Evolutionary conservation across 192 early-diverging fungal genomes (phyloP).

Genomic region (Chytriomyces hyalinus): DNA sequence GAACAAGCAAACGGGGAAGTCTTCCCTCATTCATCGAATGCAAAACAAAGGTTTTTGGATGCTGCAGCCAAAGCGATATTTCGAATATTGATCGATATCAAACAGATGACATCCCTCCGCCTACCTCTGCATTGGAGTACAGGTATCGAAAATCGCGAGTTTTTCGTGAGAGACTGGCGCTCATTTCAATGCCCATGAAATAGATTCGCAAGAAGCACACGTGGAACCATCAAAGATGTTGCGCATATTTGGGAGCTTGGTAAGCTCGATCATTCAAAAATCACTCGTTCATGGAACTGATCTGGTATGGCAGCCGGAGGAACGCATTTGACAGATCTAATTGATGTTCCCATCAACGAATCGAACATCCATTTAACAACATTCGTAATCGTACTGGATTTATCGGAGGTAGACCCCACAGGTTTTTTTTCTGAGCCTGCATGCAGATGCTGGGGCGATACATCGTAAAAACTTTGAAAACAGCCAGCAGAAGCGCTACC

Average conservation of each 20-base stretch:
- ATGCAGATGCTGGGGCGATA: not conserved
- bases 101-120: conserved; percentile 50
- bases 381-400: conserved; percentile 52
- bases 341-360: conserved; percentile 54
- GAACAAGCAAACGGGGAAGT: conserved; percentile 46
- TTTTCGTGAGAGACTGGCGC: not conserved
- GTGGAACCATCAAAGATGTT: conserved; percentile 57
- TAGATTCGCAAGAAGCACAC: conserved; percentile 47
- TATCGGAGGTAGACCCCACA: conserved; percentile 43
- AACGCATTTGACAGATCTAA: conserved; percentile 46
- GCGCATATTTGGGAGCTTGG: conserved; percentile 62
- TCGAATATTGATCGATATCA: not conserved
- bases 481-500: conserved; percentile 44
- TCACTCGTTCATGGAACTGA: too few species aligned
- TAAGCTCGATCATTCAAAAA: not conserved
- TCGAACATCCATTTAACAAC: conserved; percentile 53
- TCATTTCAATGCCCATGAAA: conserved; percentile 21
- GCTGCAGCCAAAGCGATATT: not conserved
- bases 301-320: conserved; percentile 46
- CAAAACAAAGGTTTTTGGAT: conserved; percentile 52
- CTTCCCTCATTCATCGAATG: conserved; percentile 51
- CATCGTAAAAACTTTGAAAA: not conserved
- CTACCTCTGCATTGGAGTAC: conserved; percentile 60
- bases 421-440: not conserved
- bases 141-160: conserved; percentile 18